phyloP scores from a whole-genome alignment of 1,284 basidiomycete genomes.

The Papiliotrema flavescens region DNA sequence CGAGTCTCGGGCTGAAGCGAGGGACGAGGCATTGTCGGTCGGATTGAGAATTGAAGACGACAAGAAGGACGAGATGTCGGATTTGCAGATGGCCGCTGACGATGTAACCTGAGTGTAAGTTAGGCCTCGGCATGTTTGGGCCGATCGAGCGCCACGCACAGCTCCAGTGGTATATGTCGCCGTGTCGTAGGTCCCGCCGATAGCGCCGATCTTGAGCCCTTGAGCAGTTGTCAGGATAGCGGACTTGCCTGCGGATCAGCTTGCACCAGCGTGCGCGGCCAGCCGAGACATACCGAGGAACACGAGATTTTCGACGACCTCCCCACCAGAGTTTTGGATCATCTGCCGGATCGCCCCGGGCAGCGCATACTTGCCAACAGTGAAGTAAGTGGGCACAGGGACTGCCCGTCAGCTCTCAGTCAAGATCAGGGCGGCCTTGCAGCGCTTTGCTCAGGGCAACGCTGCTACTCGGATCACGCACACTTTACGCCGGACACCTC shows the following conservation, averaged over 20 bases:
- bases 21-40: conserved; percentile 56
- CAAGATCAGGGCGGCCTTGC: conserved; percentile 7
- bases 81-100: conserved; percentile 64
- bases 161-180: conserved; percentile 52
- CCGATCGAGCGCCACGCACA: background rate
- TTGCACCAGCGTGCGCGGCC: background rate
- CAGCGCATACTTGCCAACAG: conserved; percentile 72
- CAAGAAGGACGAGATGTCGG: conserved; percentile 63
- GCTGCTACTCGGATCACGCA: conserved; percentile 12
- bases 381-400: conserved; percentile 87
- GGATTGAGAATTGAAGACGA: conserved; percentile 50
- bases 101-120: conserved; percentile 69
- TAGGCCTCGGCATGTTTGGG: conserved; percentile 19
- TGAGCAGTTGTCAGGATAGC: conserved; percentile 74
- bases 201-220: conserved; percentile 77
- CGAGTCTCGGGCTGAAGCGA: conserved; percentile 67
- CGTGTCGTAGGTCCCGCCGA: conserved; percentile 71
- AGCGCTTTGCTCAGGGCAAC: background rate
- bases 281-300: conserved; percentile 65
- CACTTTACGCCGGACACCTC: conserved; percentile 48
- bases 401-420: conserved; percentile 51
- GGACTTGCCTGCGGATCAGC: conserved; percentile 64
- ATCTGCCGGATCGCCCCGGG: conserved; percentile 69
- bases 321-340: conserved; percentile 68
- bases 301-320: conserved; percentile 76